These are phyloP conservation scores for Trichoderma koningii DNA, from an alignment of 2,329 filamentous ascomycete genomes.

Conservation along the genomic window DNA sequence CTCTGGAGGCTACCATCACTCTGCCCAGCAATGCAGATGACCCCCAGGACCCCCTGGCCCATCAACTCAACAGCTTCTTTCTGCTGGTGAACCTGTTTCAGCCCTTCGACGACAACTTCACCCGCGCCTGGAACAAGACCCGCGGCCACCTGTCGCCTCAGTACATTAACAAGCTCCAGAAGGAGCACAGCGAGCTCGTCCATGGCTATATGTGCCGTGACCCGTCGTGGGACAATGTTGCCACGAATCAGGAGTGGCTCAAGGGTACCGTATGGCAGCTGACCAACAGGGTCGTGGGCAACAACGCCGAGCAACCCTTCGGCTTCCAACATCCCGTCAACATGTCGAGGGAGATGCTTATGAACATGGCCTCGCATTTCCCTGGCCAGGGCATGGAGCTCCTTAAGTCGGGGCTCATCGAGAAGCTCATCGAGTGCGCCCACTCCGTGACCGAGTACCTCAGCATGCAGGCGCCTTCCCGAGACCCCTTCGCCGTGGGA, in stretches of 20 bases:
- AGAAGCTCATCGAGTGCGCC: slow-evolving; percentile 78
- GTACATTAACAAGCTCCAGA: slow-evolving; percentile 61
- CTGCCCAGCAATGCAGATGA: slow-evolving; percentile 65
- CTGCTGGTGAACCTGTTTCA: slow-evolving; percentile 64
- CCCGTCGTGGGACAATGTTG: slow-evolving; percentile 56
- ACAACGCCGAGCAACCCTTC: slow-evolving; percentile 53
- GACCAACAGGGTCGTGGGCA: slow-evolving; percentile 52
- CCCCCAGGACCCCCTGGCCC: slow-evolving; percentile 55
- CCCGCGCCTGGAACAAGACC: slow-evolving; percentile 67
- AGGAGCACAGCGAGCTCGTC: slow-evolving; percentile 60
- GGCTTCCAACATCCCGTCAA: slow-evolving; percentile 66
- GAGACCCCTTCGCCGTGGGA: slow-evolving; percentile 63
- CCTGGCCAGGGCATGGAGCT: slow-evolving; percentile 73
- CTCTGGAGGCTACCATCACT: slow-evolving; percentile 68
- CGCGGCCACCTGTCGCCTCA: slow-evolving; percentile 57
- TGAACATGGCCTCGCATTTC: slow-evolving; percentile 69
- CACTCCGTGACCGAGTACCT: slow-evolving; percentile 74
- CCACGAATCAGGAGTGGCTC: slow-evolving; percentile 65
- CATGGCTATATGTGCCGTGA: slow-evolving; percentile 57
- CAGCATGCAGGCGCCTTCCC: slow-evolving; percentile 60
- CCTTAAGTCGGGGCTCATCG: slow-evolving; percentile 72
- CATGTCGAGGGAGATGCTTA: slow-evolving; percentile 63
- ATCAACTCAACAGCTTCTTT: slow-evolving; percentile 59
- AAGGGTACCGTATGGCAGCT: slow-evolving; percentile 66
- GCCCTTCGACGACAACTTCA: slow-evolving; percentile 66